Evolutionary conservation across 192 early-diverging fungal genomes (phyloP).

Genomic region (Podila minutissima): DNA sequence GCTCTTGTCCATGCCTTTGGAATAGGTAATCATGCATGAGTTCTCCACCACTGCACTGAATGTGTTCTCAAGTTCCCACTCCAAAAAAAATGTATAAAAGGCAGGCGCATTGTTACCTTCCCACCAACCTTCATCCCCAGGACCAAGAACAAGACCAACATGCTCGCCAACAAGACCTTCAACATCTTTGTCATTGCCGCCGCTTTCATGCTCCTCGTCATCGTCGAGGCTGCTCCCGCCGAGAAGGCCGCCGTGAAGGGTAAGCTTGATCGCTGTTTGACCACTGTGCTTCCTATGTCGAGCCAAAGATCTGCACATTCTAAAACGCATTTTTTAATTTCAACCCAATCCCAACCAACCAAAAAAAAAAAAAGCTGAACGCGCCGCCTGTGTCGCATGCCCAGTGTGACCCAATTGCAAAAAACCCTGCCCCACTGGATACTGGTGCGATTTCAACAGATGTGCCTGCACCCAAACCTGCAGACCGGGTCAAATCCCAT

Average conservation of each 20-base stretch:
- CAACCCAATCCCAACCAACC: too few species aligned
- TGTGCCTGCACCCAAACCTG: neutral
- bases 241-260: too few species aligned
- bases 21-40: too few species aligned
- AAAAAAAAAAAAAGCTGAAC: neutral
- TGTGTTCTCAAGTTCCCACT: too few species aligned
- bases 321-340: too few species aligned
- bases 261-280: too few species aligned
- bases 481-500: neutral
- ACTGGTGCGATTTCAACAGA: neutral
- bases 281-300: neutral
- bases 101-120: too few species aligned
- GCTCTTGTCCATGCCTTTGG: too few species aligned
- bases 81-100: too few species aligned
- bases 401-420: neutral
- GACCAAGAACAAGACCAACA: neutral
- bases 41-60: too few species aligned
- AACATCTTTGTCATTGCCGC: neutral
- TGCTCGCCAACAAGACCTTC: conserved; percentile 4
- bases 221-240: neutral
- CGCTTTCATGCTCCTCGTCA: neutral
- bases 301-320: neutral
- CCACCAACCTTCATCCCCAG: too few species aligned
- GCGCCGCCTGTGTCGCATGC: neutral
- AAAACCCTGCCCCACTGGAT: too few species aligned